Evolutionary conservation across 306 rosid species (phyloP).

Genomic region (Calophaca sinica): DNA sequence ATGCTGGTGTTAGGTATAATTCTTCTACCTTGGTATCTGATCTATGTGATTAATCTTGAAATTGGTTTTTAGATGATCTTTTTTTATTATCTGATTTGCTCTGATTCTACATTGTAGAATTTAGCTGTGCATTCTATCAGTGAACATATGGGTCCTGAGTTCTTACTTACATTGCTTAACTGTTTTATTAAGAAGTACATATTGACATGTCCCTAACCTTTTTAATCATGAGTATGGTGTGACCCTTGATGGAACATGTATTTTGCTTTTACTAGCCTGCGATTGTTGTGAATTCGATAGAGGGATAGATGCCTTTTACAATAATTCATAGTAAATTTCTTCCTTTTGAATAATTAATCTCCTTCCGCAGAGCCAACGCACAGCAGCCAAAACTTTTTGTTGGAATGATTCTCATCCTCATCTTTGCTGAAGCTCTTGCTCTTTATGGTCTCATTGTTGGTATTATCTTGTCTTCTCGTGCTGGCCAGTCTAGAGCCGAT

Average conservation of each 20-base stretch:
- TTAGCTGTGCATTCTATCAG: neutral
- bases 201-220: neutral
- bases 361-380: conserved; percentile 79
- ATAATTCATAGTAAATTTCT: neutral
- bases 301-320: conserved; percentile 2
- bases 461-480: conserved; percentile 85
- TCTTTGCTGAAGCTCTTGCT: conserved; percentile 89
- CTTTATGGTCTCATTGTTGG: conserved; percentile 87
- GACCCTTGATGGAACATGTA: conserved; percentile 14
- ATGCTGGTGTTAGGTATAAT: conserved; percentile 88
- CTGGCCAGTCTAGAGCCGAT: conserved; percentile 91
- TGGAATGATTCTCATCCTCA: conserved; percentile 89
- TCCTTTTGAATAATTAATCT: conserved; percentile 38
- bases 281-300: conserved; percentile 5
- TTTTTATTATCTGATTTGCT: neutral
- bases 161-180: neutral
- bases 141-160: conserved; percentile 16
- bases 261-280: conserved; percentile 6
- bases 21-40: conserved; percentile 10
- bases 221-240: neutral
- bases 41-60: neutral
- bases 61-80: neutral
- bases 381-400: conserved; percentile 93
- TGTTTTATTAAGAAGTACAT: neutral
- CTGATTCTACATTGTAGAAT: neutral